A percentile compares a stretch with the other conserved stretches of the same genome.
phyloP scores from a whole-genome alignment of 192 early-diverging fungal species.

The Jimgerdemannia lactiflua region DNA sequence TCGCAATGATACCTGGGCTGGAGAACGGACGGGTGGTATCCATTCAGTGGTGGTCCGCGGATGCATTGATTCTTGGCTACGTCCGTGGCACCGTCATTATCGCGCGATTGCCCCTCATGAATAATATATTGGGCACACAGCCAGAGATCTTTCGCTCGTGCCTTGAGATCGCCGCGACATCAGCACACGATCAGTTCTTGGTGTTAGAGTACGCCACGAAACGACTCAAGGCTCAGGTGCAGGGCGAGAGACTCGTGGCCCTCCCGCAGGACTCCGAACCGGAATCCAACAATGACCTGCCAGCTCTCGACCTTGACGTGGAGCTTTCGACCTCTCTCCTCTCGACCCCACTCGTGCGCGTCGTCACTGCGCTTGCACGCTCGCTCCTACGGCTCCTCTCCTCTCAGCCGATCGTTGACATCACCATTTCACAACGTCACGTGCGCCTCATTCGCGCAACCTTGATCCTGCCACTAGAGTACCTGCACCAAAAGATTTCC shows the following conservation, averaged over 20 bases:
- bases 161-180: constrained; percentile 30
- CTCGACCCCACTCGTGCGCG: background rate
- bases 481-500: constrained; percentile 16
- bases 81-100: constrained; percentile 50
- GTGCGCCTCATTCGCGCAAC: background rate
- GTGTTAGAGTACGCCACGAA: constrained; percentile 37
- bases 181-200: constrained; percentile 31
- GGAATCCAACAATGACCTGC: background rate
- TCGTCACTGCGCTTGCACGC: background rate
- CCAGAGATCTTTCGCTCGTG: constrained; percentile 41
- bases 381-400: background rate
- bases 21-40: constrained; percentile 42
- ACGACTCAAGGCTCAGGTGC: constrained; percentile 36
- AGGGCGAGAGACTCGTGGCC: constrained; percentile 18
- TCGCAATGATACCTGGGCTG: constrained; percentile 25
- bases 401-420: background rate
- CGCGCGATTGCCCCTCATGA: constrained; percentile 36
- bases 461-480: background rate
- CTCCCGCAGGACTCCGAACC: background rate
- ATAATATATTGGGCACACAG: constrained; percentile 40
- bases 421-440: background rate
- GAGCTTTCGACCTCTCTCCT: background rate
- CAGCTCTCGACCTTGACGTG: background rate
- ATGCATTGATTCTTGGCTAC: constrained; percentile 45
- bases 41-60: constrained; percentile 53